phyloP scores from a whole-genome alignment of 2,329 filamentous ascomycete species.

The Beauveria bassiana region DNA sequence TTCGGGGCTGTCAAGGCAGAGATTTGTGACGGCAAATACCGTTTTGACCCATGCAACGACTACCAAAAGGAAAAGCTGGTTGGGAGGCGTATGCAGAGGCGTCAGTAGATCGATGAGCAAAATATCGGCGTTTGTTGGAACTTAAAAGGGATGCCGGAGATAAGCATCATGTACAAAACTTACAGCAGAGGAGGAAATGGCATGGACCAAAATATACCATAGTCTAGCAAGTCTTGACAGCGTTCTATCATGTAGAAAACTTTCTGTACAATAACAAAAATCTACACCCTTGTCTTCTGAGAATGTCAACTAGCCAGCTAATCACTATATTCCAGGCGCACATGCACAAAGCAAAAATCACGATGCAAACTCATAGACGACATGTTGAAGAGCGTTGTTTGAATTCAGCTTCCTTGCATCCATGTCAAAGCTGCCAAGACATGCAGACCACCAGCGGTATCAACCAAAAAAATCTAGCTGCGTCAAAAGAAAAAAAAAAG shows the following conservation, averaged over 20 bases:
- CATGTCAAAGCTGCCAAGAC: not conserved
- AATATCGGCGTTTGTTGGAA: not conserved
- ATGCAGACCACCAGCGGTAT: constrained; percentile 2
- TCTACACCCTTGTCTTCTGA: not conserved
- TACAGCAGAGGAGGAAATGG: not conserved
- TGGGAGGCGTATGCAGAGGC: not conserved
- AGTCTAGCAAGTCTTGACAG: not conserved
- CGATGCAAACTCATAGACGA: not conserved
- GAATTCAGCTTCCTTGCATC: not conserved
- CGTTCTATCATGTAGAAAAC: not conserved
- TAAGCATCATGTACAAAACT: constrained; percentile 1
- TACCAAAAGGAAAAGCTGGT: too few species aligned
- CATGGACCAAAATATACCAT: not conserved
- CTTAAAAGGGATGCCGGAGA: not conserved
- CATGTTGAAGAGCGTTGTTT: not conserved
- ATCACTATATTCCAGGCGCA: not conserved
- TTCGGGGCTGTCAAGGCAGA: too few species aligned
- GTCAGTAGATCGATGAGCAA: not conserved
- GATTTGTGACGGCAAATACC: too few species aligned
- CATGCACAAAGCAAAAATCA: not conserved
- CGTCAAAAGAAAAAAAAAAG: constrained; percentile 9
- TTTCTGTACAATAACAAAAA: not conserved
- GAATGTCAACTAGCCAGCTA: too few species aligned
- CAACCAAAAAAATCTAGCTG: constrained; percentile 15
- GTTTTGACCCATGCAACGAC: not conserved